phyloP scores from a whole-genome alignment of 495 filamentous ascomycete species.

The Annulohypoxylon nitens region DNA sequence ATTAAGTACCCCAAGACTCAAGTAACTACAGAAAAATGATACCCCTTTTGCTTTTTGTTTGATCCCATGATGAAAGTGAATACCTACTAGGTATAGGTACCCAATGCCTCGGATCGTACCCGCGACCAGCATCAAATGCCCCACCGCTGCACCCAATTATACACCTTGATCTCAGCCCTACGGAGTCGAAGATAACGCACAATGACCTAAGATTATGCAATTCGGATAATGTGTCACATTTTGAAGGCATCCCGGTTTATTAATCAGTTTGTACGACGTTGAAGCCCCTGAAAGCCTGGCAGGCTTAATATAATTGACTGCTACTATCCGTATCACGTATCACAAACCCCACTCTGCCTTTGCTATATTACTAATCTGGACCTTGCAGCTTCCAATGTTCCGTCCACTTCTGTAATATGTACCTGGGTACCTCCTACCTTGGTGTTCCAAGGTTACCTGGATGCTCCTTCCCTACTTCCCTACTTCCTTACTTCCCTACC shows the following conservation, averaged over 20 bases:
- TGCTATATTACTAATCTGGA: constrained; percentile 20
- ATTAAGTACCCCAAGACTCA: not conserved
- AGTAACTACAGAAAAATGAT: constrained; percentile 30
- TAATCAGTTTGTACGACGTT: constrained; percentile 6
- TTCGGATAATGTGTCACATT: constrained; percentile 27
- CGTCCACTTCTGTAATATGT: not conserved
- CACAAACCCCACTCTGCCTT: constrained; percentile 19
- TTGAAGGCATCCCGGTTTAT: constrained; percentile 4
- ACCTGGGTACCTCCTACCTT: too few species aligned
- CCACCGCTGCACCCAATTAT: constrained; percentile 4
- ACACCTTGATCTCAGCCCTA: not conserved
- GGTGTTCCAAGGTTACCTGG: too few species aligned
- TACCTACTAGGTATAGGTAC: not conserved
- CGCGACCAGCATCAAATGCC: not conserved
- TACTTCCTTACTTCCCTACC: not conserved
- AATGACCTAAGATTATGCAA: constrained; percentile 32
- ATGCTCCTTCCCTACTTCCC: too few species aligned
- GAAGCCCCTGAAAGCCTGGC: not conserved
- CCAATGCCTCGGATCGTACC: not conserved
- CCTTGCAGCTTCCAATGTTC: not conserved
- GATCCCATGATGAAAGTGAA: constrained; percentile 1
- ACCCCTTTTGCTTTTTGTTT: constrained; percentile 29
- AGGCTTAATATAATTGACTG: constrained; percentile 2
- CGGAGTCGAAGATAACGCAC: constrained; percentile 25
- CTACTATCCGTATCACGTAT: not conserved